Evolutionary conservation across 306 rosid genomes (phyloP).

Genomic region (Vicia sativa): DNA sequence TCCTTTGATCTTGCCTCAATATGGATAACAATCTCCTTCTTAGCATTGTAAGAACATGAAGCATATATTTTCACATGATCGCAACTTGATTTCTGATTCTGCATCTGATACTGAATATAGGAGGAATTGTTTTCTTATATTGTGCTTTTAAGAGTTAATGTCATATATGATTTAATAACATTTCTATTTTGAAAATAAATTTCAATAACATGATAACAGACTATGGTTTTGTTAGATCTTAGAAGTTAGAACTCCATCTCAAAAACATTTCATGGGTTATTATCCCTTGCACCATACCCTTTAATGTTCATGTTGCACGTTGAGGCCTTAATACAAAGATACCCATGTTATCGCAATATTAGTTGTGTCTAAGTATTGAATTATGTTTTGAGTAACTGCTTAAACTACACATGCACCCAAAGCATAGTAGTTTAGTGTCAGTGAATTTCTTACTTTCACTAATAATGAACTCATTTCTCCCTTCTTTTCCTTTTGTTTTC

Average conservation of each 20-base stretch:
- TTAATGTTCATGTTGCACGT: constrained; percentile 10
- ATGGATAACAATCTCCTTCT: constrained; percentile 28
- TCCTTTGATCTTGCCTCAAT: constrained; percentile 25
- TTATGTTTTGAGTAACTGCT: constrained; percentile 23
- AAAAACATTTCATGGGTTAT: background rate
- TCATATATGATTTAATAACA: constrained; percentile 9
- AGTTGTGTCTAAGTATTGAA: constrained; percentile 12
- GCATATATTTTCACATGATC: constrained; percentile 13
- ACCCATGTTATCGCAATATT: constrained; percentile 17
- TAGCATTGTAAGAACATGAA: constrained; percentile 18
- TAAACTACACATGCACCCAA: constrained; percentile 17
- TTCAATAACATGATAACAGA: constrained; percentile 14
- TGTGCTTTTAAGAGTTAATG: constrained; percentile 20
- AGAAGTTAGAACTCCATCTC: background rate
- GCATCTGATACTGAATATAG: constrained; percentile 14
- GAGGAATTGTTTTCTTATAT: background rate
- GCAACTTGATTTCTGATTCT: constrained; percentile 9
- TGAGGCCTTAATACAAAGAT: constrained; percentile 2
- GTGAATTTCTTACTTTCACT: constrained; percentile 22
- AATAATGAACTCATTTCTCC: constrained; percentile 28
- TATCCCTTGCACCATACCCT: constrained; percentile 10
- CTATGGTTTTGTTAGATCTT: constrained; percentile 2
- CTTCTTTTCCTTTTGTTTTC: constrained; percentile 31
- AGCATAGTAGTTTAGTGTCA: constrained; percentile 5
- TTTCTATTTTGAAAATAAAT: constrained; percentile 15